Percentiles rank a stretch among this genome's conserved stretches.
These are phyloP conservation scores for Bruguiera sexangula DNA, from an alignment of 345 rosid species.

Conservation along the genomic window DNA sequence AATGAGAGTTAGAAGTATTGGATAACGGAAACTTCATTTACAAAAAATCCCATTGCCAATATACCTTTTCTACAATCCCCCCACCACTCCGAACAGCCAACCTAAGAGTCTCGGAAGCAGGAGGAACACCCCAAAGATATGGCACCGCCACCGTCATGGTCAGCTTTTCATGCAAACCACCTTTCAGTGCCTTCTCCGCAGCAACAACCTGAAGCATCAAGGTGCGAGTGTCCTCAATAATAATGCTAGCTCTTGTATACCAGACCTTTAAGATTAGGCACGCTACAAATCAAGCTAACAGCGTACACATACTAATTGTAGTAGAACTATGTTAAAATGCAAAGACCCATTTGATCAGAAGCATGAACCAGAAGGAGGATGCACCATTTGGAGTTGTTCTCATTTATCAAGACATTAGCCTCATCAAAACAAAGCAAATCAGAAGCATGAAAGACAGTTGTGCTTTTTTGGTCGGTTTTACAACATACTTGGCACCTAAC, in stretches of 20 bases:
- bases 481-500: too few relatives aligned
- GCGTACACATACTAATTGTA: not conserved
- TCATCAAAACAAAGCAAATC: not conserved
- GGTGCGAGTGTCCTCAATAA: not conserved
- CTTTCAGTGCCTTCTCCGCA: slow-evolving; percentile 72
- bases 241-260: not conserved
- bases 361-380: too few relatives aligned
- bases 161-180: slow-evolving; percentile 84
- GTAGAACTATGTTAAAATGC: not conserved
- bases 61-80: slow-evolving; percentile 87
- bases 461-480: not conserved
- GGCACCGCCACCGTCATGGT: slow-evolving; percentile 92
- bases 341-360: not conserved
- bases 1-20: slow-evolving; percentile 14
- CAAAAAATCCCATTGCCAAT: slow-evolving; percentile 92
- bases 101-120: slow-evolving; percentile 89
- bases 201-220: slow-evolving; percentile 53
- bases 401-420: not conserved
- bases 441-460: not conserved
- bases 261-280: not conserved
- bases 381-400: not conserved
- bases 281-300: slow-evolving; percentile 4
- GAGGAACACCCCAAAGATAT: slow-evolving; percentile 95
- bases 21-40: slow-evolving; percentile 21
- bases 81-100: slow-evolving; percentile 89